Evolutionary conservation across 108 stramenopile species (phyloP).

Genomic region (Nitzschia inconspicua): DNA sequence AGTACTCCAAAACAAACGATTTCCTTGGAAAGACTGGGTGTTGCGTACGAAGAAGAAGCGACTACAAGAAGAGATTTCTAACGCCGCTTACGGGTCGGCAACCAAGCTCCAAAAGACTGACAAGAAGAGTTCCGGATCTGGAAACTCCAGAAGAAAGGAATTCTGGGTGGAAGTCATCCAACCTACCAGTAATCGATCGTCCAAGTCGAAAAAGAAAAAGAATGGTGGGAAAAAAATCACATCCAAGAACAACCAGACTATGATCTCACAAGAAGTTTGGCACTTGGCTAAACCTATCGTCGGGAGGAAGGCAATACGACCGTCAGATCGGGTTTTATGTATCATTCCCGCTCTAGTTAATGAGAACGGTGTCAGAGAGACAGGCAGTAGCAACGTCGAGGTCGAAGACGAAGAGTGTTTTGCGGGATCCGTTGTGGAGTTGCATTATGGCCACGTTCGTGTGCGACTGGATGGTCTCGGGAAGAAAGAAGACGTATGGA

Average conservation of each 20-base stretch:
- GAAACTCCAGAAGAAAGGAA: slow-evolving; percentile 13
- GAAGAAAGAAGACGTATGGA: slow-evolving; percentile 75
- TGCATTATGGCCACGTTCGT: slow-evolving; percentile 59
- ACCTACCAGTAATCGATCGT: slow-evolving; percentile 2
- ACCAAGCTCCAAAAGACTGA: slow-evolving; percentile 35
- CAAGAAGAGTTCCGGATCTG: slow-evolving; percentile 5
- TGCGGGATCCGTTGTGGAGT: slow-evolving; percentile 55
- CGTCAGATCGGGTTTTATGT: slow-evolving; percentile 28
- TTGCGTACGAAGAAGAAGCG: slow-evolving; percentile 12
- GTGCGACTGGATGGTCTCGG: slow-evolving; percentile 66
- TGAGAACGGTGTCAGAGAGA: too few species aligned
- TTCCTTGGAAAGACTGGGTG: slow-evolving; percentile 34
- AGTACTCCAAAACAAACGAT: slow-evolving; percentile 30
- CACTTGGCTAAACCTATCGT: slow-evolving; percentile 37
- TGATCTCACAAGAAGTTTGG: slow-evolving; percentile 30
- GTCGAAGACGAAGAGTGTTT: slow-evolving; percentile 54
- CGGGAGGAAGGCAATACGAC: slow-evolving; percentile 18
- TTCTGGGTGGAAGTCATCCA: slow-evolving; percentile 50
- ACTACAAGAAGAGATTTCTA: slow-evolving; percentile 5
- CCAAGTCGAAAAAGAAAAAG: slow-evolving; percentile 4
- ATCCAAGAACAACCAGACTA: slow-evolving; percentile 8
- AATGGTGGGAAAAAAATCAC: slow-evolving; percentile 7
- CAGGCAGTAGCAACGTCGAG: not conserved
- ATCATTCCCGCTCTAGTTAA: slow-evolving; percentile 28
- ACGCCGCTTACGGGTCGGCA: not conserved